Percentiles rank a stretch among this genome's conserved stretches.
These are phyloP conservation scores for Fagopyrum homotropicum DNA, from an alignment of 148 eudicot genomes.

Conservation along the genomic window DNA sequence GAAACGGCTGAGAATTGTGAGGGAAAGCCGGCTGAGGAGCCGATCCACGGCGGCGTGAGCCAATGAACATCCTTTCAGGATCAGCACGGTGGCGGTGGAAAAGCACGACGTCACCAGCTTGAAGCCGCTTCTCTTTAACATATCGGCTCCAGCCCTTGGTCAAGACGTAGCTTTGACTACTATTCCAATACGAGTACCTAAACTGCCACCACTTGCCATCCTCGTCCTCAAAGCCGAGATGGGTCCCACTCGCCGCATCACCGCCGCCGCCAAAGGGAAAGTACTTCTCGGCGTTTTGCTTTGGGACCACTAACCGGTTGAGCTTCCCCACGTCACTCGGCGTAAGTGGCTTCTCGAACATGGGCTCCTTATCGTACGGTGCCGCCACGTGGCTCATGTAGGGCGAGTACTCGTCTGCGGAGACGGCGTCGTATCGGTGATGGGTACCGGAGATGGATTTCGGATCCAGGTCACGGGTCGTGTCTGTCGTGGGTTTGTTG, in stretches of 20 bases:
- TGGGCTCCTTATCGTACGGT: constrained; percentile 7
- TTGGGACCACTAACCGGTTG: constrained; percentile 11
- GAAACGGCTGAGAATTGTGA: background rate
- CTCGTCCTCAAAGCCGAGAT: constrained; percentile 12
- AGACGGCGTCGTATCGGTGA: background rate
- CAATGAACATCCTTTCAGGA: constrained; percentile 55
- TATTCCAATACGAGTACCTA: constrained; percentile 16
- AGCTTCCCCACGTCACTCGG: constrained; percentile 18
- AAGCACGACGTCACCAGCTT: constrained; percentile 16
- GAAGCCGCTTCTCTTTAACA: constrained; percentile 13
- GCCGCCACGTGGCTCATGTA: constrained; percentile 13
- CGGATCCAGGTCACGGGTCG: background rate
- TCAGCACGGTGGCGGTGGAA: constrained; percentile 51
- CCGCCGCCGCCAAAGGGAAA: constrained; percentile 12
- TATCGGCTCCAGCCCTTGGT: constrained; percentile 16
- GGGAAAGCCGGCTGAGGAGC: background rate
- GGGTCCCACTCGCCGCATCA: constrained; percentile 4
- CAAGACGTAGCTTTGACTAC: constrained; percentile 72
- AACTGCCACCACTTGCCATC: constrained; percentile 12
- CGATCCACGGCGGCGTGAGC: constrained; percentile 35
- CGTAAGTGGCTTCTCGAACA: constrained; percentile 14
- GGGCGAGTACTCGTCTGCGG: background rate
- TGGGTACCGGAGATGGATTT: background rate
- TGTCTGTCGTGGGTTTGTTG: background rate
- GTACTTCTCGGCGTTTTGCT: constrained; percentile 15